phyloP scores from a whole-genome alignment of 2,329 filamentous ascomycete species.

The Fusarium vanettenii region DNA sequence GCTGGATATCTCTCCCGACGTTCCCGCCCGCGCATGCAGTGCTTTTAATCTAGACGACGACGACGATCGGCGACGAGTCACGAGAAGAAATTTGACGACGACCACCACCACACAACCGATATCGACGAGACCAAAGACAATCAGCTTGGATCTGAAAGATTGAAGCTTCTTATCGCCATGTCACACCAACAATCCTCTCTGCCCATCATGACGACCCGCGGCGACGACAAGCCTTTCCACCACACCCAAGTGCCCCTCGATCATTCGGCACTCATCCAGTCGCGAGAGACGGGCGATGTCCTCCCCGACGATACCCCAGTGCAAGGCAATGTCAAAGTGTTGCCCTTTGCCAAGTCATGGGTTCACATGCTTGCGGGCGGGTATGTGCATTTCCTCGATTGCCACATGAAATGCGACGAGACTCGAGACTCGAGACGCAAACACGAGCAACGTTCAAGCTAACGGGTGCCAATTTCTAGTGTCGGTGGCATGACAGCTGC shows the following conservation, averaged over 20 bases:
- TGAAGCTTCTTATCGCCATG: constrained; percentile 40
- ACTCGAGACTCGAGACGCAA: background rate
- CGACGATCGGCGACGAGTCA: constrained; percentile 1
- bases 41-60: background rate
- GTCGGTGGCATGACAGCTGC: constrained; percentile 91
- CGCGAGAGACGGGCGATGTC: constrained; percentile 70
- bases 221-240: constrained; percentile 48
- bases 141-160: background rate
- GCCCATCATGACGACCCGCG: constrained; percentile 45
- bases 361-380: constrained; percentile 92
- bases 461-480: constrained; percentile 56
- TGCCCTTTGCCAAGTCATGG: constrained; percentile 81
- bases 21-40: constrained; percentile 4
- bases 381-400: constrained; percentile 61
- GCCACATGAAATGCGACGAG: background rate
- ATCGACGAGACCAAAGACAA: background rate
- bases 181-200: constrained; percentile 44
- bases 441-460: constrained; percentile 13
- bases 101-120: background rate
- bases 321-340: constrained; percentile 50
- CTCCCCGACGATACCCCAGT: constrained; percentile 56
- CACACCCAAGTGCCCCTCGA: constrained; percentile 47
- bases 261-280: constrained; percentile 62
- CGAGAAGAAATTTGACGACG: background rate
- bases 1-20: background rate